Percentiles rank a stretch among this genome's conserved stretches.
These are phyloP conservation scores for Pisolithus marmoratus DNA, from an alignment of 768 basidiomycete species.

Conservation along the genomic window DNA sequence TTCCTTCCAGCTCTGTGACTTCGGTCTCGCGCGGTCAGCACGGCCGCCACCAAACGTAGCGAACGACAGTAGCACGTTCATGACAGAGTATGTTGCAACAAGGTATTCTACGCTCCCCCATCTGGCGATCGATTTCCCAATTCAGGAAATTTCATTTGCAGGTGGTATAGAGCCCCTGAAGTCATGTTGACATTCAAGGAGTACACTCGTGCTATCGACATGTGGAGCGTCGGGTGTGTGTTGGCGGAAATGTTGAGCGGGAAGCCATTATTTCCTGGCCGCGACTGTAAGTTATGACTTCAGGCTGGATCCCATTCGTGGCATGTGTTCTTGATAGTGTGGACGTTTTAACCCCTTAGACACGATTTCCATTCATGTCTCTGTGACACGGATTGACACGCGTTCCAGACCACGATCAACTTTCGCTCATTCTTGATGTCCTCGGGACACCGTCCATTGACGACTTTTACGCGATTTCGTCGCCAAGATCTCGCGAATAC, in stretches of 20 bases:
- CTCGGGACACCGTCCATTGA: conserved; percentile 88
- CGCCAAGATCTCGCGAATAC: conserved; percentile 74
- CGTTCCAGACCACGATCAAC: conserved; percentile 79
- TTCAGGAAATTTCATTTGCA: conserved; percentile 17
- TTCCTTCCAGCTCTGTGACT: conserved; percentile 64
- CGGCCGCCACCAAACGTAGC: conserved; percentile 67
- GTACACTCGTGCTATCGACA: conserved; percentile 83
- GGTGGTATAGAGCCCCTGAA: conserved; percentile 97
- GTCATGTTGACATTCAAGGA: conserved; percentile 98
- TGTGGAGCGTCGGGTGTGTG: conserved; percentile 85
- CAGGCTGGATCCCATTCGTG: not conserved
- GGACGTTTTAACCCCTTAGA: not conserved
- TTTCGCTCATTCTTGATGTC: conserved; percentile 90
- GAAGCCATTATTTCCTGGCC: conserved; percentile 92
- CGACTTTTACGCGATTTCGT: conserved; percentile 91
- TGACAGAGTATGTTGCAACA: conserved; percentile 95
- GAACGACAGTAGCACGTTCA: conserved; percentile 73
- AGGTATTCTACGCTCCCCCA: conserved; percentile 38
- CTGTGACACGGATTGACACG: not conserved
- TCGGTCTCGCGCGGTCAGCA: conserved; percentile 79
- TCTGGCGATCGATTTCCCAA: not conserved
- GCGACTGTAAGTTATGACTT: conserved; percentile 56
- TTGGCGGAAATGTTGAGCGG: conserved; percentile 90
- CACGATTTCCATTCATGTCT: not conserved
- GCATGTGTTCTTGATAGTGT: not conserved